phyloP scores from a whole-genome alignment of 2,329 filamentous ascomycete genomes.

The Fusarium sulawesiense region DNA sequence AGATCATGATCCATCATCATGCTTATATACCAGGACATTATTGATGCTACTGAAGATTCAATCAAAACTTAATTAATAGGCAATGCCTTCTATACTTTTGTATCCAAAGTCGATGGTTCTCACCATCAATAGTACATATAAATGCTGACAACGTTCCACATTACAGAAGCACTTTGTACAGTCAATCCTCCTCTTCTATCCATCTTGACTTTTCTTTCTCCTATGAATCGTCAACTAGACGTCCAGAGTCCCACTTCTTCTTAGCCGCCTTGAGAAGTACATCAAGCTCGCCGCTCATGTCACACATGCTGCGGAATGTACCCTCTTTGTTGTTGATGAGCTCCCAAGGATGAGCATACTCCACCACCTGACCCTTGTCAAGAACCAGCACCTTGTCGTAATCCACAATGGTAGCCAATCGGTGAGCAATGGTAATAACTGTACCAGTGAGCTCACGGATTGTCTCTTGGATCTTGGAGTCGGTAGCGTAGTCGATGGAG shows the following conservation, averaged over 20 bases:
- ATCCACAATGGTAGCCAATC: constrained; percentile 95
- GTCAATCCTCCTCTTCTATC: constrained; percentile 29
- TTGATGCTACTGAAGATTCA: background rate
- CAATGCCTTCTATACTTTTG: constrained; percentile 32
- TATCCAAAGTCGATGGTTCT: constrained; percentile 15
- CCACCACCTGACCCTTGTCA: constrained; percentile 86
- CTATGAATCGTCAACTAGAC: constrained; percentile 51
- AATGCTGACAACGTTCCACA: background rate
- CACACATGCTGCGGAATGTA: constrained; percentile 72
- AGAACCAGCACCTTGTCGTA: constrained; percentile 97
- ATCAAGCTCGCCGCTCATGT: constrained; percentile 70
- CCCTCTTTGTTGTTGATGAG: constrained; percentile 78
- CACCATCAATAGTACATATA: constrained; percentile 6
- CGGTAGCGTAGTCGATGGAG: constrained; percentile 95
- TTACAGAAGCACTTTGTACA: constrained; percentile 18
- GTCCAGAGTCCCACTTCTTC: constrained; percentile 61
- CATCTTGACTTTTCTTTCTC: constrained; percentile 1
- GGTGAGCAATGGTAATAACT: constrained; percentile 95
- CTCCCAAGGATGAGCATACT: constrained; percentile 91
- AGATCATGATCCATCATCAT: background rate
- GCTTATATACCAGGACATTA: too few species aligned
- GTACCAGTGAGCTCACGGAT: constrained; percentile 94
- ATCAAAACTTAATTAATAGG: constrained; percentile 12
- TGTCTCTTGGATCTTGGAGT: constrained; percentile 95
- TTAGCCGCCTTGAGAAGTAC: constrained; percentile 64